Evolutionary conservation across 768 basidiomycete genomes (phyloP).

Genomic region (Mycena rebaudengoi): DNA sequence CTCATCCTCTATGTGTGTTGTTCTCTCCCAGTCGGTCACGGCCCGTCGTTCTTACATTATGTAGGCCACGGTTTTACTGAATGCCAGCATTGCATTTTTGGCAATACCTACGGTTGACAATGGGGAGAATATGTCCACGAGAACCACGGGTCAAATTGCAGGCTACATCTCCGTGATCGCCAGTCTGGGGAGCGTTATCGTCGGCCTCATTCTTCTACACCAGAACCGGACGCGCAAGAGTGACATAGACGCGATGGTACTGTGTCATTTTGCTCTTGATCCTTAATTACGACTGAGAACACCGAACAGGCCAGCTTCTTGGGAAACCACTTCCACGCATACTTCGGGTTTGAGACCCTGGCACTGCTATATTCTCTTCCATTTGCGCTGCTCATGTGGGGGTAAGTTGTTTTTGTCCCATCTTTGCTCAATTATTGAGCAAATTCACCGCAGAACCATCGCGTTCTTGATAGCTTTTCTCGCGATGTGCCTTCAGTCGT

Average conservation of each 20-base stretch:
- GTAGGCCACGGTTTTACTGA: constrained; percentile 6
- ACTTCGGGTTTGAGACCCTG: constrained; percentile 48
- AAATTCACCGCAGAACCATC: background rate
- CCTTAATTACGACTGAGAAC: background rate
- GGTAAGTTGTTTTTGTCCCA: constrained; percentile 38
- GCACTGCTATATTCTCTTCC: constrained; percentile 54
- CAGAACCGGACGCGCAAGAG: background rate
- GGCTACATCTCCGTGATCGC: constrained; percentile 3
- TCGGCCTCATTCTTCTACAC: constrained; percentile 9
- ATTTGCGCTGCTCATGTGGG: constrained; percentile 55
- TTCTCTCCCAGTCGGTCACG: background rate
- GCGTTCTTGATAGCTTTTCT: constrained; percentile 4
- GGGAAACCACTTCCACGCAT: constrained; percentile 27
- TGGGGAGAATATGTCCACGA: background rate
- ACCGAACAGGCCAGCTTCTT: constrained; percentile 15
- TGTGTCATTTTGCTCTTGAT: background rate
- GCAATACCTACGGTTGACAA: constrained; percentile 6
- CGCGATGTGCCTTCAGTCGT: background rate
- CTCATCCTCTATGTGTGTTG: constrained; percentile 1
- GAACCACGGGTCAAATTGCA: background rate
- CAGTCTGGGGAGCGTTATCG: constrained; percentile 9
- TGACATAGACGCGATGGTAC: background rate
- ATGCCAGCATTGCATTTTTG: constrained; percentile 14
- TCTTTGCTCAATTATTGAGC: background rate
- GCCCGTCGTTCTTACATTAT: background rate